Base-by-base conservation (phyloP, 495 filamentous ascomycete genomes). In the Opeltia flavorubescens region DNA sequence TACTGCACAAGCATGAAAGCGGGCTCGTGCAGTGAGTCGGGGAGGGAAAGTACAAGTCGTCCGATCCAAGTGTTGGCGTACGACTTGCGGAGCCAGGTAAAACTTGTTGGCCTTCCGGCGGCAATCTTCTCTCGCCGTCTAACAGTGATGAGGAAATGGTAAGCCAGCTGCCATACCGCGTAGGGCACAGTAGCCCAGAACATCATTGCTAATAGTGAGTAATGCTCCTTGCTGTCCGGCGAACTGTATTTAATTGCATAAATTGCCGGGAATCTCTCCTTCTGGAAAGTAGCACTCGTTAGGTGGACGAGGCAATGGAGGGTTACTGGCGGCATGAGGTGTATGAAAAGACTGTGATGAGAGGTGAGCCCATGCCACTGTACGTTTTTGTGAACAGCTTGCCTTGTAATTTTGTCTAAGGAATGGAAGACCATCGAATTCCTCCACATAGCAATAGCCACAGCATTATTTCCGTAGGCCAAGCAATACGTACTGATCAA, bases 391-490 rank as follows among this genome's bases (percentile, higher is more conserved):
- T 15, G 8, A 25, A 21, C 27, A 38, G 49, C 65, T 56, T 66
- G 82, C 69, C 84, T 89, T 29, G 86, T 89, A 44, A 94, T 75
- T 62, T 98, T 98, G 67, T 98, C 91, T 62, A 96, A 78, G 49
- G 84, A 89, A 65, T 98, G 91, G 66, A 98, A 96, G 30, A 98
- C 91, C 64, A 98, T 74, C 18, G 87, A 94, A 61, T 98, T 98
- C 47, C 91, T 79, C 91, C 91, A 98, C 89, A 98, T 95, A 50
- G 91, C 93, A 62, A 98, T 96, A 15, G 91, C 91, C 42, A 93
- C 80, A 40, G 91, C 91, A 59, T 98, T 98, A 64, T 98, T 98
- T 46, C 91, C 91, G 49, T 82, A 89, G 15, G 87, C 84, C 45
- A 98, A 70, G 55, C 91, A 96, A 62, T 84, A 96, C 11, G 87